A percentile compares a stretch with the other conserved stretches of the same genome.
Evolutionary conservation across 352 stramenopile species (phyloP).

Genomic region (Pilasporangium apinafurcum): DNA sequence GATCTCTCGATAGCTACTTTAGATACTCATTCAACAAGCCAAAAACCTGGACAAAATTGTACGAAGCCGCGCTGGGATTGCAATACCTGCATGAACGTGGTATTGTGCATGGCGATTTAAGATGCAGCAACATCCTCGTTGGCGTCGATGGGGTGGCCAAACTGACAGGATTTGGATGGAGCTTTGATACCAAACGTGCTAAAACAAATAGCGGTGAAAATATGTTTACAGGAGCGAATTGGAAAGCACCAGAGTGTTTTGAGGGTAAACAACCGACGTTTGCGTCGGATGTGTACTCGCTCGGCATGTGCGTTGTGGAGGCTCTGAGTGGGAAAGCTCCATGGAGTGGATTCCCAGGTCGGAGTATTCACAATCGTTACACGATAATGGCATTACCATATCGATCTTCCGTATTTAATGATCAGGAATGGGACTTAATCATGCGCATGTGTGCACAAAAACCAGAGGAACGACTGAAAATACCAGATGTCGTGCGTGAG

Average conservation of each 20-base stretch:
- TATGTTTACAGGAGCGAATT: not conserved
- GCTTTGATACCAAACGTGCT: conserved; percentile 2
- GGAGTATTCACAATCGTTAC: too few relatives aligned
- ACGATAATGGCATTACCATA: too few relatives aligned
- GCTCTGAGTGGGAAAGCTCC: conserved; percentile 3
- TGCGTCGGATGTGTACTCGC: conserved; percentile 11
- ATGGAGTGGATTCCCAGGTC: too few relatives aligned
- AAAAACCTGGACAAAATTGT: conserved; percentile 1
- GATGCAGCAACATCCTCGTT: conserved; percentile 15
- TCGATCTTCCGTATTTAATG: too few relatives aligned
- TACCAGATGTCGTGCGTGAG: too few relatives aligned
- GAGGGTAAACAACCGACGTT: conserved; percentile 7
- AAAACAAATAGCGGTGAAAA: conserved; percentile 2
- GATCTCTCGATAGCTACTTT: conserved; percentile 3
- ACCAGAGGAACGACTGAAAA: too few relatives aligned
- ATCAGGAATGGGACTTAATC: too few relatives aligned
- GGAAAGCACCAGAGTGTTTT: conserved; percentile 9
- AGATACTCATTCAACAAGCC: not conserved
- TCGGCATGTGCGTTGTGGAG: conserved; percentile 14
- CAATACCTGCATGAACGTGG: conserved; percentile 5
- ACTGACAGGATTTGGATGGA: conserved; percentile 13
- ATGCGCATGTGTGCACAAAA: too few relatives aligned
- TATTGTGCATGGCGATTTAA: conserved; percentile 11
- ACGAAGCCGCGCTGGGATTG: conserved; percentile 4
- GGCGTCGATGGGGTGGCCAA: conserved; percentile 3